phyloP scores from a whole-genome alignment of 371 early-diverging fungal species.

The Mucor saturninus region DNA sequence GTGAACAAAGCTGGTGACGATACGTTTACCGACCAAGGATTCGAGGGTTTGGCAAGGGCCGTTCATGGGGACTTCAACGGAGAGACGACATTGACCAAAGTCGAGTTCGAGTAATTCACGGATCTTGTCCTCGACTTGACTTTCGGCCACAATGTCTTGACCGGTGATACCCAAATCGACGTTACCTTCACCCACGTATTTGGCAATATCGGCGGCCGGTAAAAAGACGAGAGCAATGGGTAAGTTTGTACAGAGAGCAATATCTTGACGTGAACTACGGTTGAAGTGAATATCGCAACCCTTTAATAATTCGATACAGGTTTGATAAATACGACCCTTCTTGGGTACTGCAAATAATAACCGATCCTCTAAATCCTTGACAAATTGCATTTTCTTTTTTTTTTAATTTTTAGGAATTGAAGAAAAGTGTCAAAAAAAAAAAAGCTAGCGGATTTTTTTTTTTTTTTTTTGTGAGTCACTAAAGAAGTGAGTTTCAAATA shows the following conservation, averaged over 20 bases:
- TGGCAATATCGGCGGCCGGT: slow-evolving; percentile 94
- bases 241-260: slow-evolving; percentile 92
- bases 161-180: slow-evolving; percentile 97
- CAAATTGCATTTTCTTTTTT: slow-evolving; percentile 10
- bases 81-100: slow-evolving; percentile 91
- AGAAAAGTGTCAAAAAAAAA: neutral
- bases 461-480: slow-evolving; percentile 1
- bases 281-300: slow-evolving; percentile 94
- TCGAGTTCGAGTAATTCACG: slow-evolving; percentile 77
- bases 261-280: slow-evolving; percentile 92
- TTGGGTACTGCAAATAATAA: slow-evolving; percentile 96
- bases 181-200: slow-evolving; percentile 92
- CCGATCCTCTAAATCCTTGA: slow-evolving; percentile 68
- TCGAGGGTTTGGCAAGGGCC: slow-evolving; percentile 53
- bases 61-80: slow-evolving; percentile 79
- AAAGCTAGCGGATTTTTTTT: neutral
- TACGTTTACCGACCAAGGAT: slow-evolving; percentile 88
- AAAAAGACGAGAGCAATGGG: slow-evolving; percentile 93
- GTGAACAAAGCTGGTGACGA: slow-evolving; percentile 90
- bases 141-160: slow-evolving; percentile 91
- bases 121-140: slow-evolving; percentile 69
- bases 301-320: slow-evolving; percentile 79
- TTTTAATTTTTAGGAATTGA: no score
- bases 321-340: slow-evolving; percentile 94
- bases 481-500: neutral